Percentiles rank a stretch among this genome's conserved stretches.
Evolutionary conservation across 2,329 filamentous ascomycete species (phyloP).

Genomic region (Verruconis gallopava): DNA sequence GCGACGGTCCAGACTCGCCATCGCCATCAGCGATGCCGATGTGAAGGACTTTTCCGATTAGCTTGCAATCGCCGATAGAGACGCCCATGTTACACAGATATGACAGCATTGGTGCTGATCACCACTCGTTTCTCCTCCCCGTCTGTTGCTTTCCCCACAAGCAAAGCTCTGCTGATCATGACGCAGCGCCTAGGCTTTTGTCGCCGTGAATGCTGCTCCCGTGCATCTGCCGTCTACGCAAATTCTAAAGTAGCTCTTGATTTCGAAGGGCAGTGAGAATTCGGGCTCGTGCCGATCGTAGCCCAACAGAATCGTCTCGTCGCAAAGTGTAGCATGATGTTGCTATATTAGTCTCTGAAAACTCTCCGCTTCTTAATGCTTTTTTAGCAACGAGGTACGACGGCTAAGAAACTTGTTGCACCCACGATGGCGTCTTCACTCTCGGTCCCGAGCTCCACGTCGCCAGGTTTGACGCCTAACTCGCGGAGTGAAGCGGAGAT

Average conservation of each 20-base stretch:
- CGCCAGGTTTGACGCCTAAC: slow-evolving; percentile 8
- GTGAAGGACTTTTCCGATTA: too few species aligned
- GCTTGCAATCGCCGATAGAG: background rate
- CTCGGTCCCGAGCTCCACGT: slow-evolving; percentile 2
- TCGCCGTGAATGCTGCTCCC: background rate
- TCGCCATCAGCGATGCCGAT: too few species aligned
- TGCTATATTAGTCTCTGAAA: background rate
- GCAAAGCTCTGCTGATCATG: too few species aligned
- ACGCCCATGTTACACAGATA: background rate
- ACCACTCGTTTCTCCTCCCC: background rate
- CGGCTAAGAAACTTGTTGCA: background rate
- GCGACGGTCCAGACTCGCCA: too few species aligned
- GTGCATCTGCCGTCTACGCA: too few species aligned
- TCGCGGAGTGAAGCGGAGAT: slow-evolving; percentile 9
- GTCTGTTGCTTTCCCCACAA: too few species aligned
- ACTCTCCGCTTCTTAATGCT: background rate
- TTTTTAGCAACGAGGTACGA: background rate
- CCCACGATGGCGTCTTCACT: background rate
- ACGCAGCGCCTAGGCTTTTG: background rate
- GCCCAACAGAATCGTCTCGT: background rate
- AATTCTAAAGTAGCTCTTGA: too few species aligned
- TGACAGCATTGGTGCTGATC: background rate
- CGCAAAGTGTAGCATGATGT: background rate
- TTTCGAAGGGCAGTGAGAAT: background rate
- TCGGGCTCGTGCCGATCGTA: background rate